Conservation (phyloP, 1,284 basidiomycete genomes). For the Laetiporus sulphureus region DNA sequence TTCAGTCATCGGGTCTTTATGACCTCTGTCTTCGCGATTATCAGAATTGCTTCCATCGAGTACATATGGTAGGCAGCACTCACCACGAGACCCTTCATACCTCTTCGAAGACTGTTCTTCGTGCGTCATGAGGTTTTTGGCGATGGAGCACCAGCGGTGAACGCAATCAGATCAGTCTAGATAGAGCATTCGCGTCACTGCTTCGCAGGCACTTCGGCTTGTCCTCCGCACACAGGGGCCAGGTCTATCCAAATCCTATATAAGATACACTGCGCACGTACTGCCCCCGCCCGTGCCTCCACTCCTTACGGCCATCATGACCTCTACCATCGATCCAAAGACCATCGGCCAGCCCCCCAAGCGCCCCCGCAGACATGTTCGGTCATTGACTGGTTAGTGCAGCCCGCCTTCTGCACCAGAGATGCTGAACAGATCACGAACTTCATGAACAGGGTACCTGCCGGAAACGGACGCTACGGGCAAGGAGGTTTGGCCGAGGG, state of each 20-base stretch:
- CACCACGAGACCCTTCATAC: too few relatives aligned
- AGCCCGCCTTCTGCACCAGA: conserved; percentile 1
- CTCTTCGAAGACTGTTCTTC: too few relatives aligned
- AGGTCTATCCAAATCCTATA: conserved; percentile 2
- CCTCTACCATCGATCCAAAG: conserved; percentile 54
- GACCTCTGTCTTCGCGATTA: too few relatives aligned
- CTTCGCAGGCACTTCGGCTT: conserved; percentile 2
- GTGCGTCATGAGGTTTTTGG: too few relatives aligned
- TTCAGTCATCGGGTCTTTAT: too few relatives aligned
- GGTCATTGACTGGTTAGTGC: conserved; percentile 60
- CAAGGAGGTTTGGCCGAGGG: conserved; percentile 80
- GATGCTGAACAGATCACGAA: background rate
- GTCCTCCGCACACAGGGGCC: conserved; percentile 3
- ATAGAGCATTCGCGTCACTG: conserved; percentile 3
- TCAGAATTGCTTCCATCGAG: too few relatives aligned
- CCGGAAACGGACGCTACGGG: conserved; percentile 69
- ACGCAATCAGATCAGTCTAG: background rate
- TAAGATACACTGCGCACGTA: background rate
- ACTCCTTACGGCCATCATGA: conserved; percentile 28
- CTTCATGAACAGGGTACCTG: conserved; percentile 48
- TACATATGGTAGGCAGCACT: too few relatives aligned
- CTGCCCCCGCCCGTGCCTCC: background rate
- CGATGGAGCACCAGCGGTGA: background rate
- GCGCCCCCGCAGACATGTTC: conserved; percentile 62
- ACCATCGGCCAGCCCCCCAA: conserved; percentile 52